Base-by-base conservation (phyloP, 1,284 basidiomycete species). In the Ustilago crameri region DNA sequence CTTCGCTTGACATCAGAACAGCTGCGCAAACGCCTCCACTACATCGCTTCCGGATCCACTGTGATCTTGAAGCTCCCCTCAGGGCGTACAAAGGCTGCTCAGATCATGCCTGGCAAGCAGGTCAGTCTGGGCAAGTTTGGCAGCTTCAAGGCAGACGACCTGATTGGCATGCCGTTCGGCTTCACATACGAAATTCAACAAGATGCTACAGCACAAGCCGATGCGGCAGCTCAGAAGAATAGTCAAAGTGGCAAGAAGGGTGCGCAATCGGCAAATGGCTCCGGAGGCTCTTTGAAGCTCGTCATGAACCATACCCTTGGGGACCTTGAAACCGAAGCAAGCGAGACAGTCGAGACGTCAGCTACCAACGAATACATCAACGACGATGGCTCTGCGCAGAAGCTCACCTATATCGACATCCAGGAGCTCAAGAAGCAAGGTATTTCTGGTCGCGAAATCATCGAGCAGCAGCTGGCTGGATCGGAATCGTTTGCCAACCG, bases 331-430 rank as follows among this genome's bases (percentile, higher is more conserved):
- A 59, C 50, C 3, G 55, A 58, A 34, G 52, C 69, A 18, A 51
- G 63, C 52, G 64, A 74, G 48, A 73, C 76, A 22, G 75, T 67
- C 23, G 64, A 78, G 37, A 84, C 70, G 7, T 61, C 77, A 20
- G 82, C 82, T 1, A 84, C 82, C 4, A 84, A 84, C 55, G 82
- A 84, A 46, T 74, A 82, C 60, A 83, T 83, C 55, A 75, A 76
- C 54, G 82, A 84, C 47, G 79, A 80, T 24, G 74, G 76, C 3
- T 75, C 61, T 9, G 76, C 80, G 1, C 82, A 82, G 44, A 69
- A 74, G 46, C 65, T 84, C 27, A 82, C 80, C 5, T 76, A 75
- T 42, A 61, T 82, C 18, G 81, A 84, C 49, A 82, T 84, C 50
- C 72, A 77, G 42, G 75, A 76, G n/a, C 66, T 84, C 38, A 82